Evolutionary conservation across 441 rosid genomes (phyloP).

Genomic region (Arabidopsis lyrata): DNA sequence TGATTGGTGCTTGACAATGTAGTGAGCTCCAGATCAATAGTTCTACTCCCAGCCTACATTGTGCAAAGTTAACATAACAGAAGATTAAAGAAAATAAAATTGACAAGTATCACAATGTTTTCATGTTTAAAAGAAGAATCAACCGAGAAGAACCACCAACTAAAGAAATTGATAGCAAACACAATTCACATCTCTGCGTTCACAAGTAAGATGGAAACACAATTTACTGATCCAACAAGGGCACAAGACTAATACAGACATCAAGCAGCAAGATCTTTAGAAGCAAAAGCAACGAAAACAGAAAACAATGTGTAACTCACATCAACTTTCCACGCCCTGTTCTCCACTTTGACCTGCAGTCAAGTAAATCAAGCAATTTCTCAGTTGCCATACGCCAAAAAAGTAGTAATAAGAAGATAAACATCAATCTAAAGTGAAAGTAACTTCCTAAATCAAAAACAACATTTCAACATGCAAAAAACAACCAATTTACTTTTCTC

Average conservation of each 20-base stretch:
- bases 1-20: slow-evolving; percentile 86
- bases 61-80: slow-evolving; percentile 10
- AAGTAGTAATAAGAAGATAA: slow-evolving; percentile 5
- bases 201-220: slow-evolving; percentile 14
- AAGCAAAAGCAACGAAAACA: neutral
- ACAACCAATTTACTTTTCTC: neutral
- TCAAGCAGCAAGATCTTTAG: neutral
- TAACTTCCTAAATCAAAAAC: neutral
- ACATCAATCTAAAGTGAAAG: slow-evolving; percentile 2
- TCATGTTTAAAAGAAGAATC: neutral
- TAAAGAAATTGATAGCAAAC: slow-evolving; percentile 8
- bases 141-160: slow-evolving; percentile 2
- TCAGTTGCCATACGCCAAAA: neutral
- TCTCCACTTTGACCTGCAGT: slow-evolving; percentile 96
- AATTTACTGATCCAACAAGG: neutral
- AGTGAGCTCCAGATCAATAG: slow-evolving; percentile 85
- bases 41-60: slow-evolving; percentile 87
- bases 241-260: neutral
- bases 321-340: slow-evolving; percentile 84
- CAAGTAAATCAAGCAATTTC: slow-evolving; percentile 24
- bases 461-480: slow-evolving; percentile 29
- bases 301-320: slow-evolving; percentile 53
- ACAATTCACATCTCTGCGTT: neutral
- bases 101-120: neutral
- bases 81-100: neutral